Evolutionary conservation across 129 eudicot species (phyloP), one percentile per base, ranked within the genome.

Genomic region (sunflower (Helianthus annuus)): DNA sequence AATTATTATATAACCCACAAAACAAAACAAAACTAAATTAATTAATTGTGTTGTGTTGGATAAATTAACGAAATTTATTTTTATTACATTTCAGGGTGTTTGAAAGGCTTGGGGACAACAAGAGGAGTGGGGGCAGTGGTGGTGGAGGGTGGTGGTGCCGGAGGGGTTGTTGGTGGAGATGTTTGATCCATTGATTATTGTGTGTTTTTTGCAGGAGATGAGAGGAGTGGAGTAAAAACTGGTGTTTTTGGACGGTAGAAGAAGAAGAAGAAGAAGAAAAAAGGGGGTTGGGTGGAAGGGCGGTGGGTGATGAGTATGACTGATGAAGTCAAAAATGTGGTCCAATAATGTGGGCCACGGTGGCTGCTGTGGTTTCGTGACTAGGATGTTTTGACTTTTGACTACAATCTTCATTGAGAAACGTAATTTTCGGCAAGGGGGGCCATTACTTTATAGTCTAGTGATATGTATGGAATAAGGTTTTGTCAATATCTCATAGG

Each of bases 51-150:
- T 3, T 3, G 7, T 22, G 4, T 3, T 7, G 7, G 6, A 49
- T 14, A 0, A 19, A 57, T 32, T 32, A 2, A 32, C 3, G 32
- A 0, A 27, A 27, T 27, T 39, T 22, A 7, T 61, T 6, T n/a
- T 11, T 65, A n/a, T 36, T 81, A 91, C 97, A 89, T 89, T 81
- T 92, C 96, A 3, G 89, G 84, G 77, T 74, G 85, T 48, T 86
- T 92, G 81, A 92, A 84, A 51, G 96, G 82, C 71, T 89, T 85
- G 19, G 94, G 97, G 64, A 89, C 82, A 64, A 83, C 85, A 29
- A 92, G 91, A 51, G 91, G 96, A 77, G 81, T 85, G 4, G 91
- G 92, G 42, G 87, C 75, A 56, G 76, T 55, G 5, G 63, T 64
- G 5, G 70, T 5, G 24, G 53, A 29, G 19, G 85, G 71, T 55